Base-by-base conservation (phyloP, 2,329 filamentous ascomycete genomes). In the Colletotrichum chrysophilum region DNA sequence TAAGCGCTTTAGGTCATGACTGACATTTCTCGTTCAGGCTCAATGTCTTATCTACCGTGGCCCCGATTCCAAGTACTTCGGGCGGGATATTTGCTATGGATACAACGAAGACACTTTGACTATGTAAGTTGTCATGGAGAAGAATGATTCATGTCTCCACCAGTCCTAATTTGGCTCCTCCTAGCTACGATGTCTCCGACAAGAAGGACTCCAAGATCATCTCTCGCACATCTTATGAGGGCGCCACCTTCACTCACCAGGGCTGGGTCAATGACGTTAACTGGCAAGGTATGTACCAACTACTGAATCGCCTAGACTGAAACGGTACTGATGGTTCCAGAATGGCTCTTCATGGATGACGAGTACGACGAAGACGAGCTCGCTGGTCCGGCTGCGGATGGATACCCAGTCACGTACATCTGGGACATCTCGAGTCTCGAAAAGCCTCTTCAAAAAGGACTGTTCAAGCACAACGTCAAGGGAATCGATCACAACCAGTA, bases 211-310 rank as follows among this genome's bases (percentile, higher is more conserved):
- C 84, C 70, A 85, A 80, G 24, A 84, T 90, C 75, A 86, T 91
- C 77, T 91, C 89, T 66, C 85, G 85, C 74, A 91, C 89, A 3
- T 87, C 86, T 0, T 92, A 91, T 80, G 85, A 88, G n/a, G 90
- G 90, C 55, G 88, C 88, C n/a, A 80, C 86, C 18, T 91, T 91
- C 83, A 90, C 89, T 3, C 90, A 92, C 80, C 90, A 91, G 79
- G 90, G 90, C 69, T 88, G 87, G 83, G 84, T 91, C 10, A 84
- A 89, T 67, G 85, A 89, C 78, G 79, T 82, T 13, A 80, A 85
- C 66, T 86, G 82, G 82, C 83, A 86, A 65, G 74, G 74, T 76
- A 71, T 30, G 10, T 13, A 52, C 8, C 8, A 3, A 77, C 61
- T 1, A 7, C 16, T 18, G 6, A 10, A 18, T 60, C 6, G 3